Base-by-base conservation (phyloP, 129 eudicot genomes). In the Arctium minus region DNA sequence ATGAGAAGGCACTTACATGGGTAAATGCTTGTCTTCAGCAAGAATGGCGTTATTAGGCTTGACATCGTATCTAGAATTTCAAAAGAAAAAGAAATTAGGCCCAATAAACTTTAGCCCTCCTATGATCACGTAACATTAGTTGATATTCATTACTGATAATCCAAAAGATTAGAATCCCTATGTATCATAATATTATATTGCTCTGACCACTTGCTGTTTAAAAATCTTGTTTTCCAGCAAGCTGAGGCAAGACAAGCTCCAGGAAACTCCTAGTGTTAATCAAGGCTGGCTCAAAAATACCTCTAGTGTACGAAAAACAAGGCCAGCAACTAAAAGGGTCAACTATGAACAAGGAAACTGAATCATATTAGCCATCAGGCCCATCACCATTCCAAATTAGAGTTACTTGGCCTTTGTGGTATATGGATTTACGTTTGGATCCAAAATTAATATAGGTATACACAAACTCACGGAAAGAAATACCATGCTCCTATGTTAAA, bases 1-100 rank as follows among this genome's bases (percentile, higher is more conserved):
- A 67, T 36, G 36, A 12, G 5, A 42, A 44, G 36, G 48, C 18
- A 89, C 98, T 90, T 82, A 96, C 99, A 96, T 88, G 10, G 99
- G 93, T 83, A 91, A 31, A 86, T 96, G 99, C 82, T 96, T 96
- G 12, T 96, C 99, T 85, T 96, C 99, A 0, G 99, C 99, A 46
- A 96, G 98, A 73, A 96, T 96, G 1, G 99, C 99, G 79, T 93
- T 87, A 84, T 96, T 96, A 79, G 84, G 48, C 83, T 93, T 90
- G 81, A 96, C 40, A 74, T 83, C 99, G 77, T 90, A 96, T 69
- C 99, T 93, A 79, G 5, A 77, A 72, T 38, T 76, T 74, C 72
- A 70, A 74, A 42, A 79, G 8, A 69, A 70, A 27, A 11, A 27
- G 13, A 30, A 33, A 35, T 79, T 44, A 79, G 64, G 9, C 15